Conservation (phyloP, 2,329 filamentous ascomycete species). For the Penicillium occitanis region DNA sequence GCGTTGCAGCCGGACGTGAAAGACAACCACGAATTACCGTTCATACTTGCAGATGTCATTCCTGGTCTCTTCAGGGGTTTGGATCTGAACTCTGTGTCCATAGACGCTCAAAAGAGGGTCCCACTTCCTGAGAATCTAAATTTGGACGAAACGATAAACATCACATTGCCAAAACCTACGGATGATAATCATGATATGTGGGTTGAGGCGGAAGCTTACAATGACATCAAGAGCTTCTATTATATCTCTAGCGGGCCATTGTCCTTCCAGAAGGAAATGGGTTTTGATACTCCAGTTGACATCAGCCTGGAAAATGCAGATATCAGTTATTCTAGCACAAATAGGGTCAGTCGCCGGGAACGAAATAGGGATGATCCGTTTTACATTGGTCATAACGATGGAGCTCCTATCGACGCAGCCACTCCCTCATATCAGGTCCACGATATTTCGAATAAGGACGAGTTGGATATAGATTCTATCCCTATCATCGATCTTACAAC, state of each 20-base stretch:
- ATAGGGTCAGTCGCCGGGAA: slow-evolving; percentile 65
- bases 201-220: slow-evolving; percentile 50
- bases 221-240: slow-evolving; percentile 41
- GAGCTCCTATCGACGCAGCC: slow-evolving; percentile 64
- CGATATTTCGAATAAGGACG: slow-evolving; percentile 69
- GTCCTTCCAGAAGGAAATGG: slow-evolving; percentile 24
- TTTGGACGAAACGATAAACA: slow-evolving; percentile 78
- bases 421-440: slow-evolving; percentile 73
- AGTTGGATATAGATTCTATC: slow-evolving; percentile 89
- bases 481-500: slow-evolving; percentile 92
- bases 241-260: slow-evolving; percentile 32
- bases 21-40: slow-evolving; percentile 61
- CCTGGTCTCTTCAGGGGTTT: slow-evolving; percentile 81
- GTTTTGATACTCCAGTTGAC: not conserved
- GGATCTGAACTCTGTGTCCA: slow-evolving; percentile 88
- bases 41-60: slow-evolving; percentile 86
- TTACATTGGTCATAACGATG: slow-evolving; percentile 68
- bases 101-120: slow-evolving; percentile 80
- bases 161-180: slow-evolving; percentile 67
- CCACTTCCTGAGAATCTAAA: slow-evolving; percentile 74
- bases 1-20: slow-evolving; percentile 50
- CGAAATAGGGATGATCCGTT: slow-evolving; percentile 92
- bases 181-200: slow-evolving; percentile 53
- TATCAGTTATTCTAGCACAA: not conserved
- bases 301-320: slow-evolving; percentile 5